Evolutionary conservation across 768 basidiomycete species (phyloP), one percentile per base, ranked within the genome.

Genomic region (Trametes cinnabarina): DNA sequence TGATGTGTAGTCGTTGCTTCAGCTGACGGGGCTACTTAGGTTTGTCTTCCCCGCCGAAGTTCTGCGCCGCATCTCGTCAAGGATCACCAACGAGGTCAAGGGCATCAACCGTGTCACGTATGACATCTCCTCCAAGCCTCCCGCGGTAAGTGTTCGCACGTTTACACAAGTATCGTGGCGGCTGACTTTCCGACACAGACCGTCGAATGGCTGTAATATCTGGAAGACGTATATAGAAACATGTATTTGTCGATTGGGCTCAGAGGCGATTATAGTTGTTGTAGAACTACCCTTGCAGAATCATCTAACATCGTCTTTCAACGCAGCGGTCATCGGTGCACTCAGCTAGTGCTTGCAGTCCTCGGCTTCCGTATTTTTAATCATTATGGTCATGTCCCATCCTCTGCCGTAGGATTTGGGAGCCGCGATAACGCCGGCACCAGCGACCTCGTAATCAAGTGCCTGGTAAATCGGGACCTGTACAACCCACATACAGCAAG

Each of bases 51-150:
- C 96, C 25, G 77, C 93, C 15, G 87, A 89, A 41, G 85, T 98
- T 11, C 75, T 99, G 57, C 86, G 89, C 61, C 86, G 87, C 64
- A 93, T 99, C 67, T 98, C 95, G 20, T 94, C 92, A 46, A 82
- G 97, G 55, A 98, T 99, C 63, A 99, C 97, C 35, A 99, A 98
- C 72, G 97, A 99, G 73, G 96, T 97, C 8, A 78, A 81, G 61
- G 97, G 97, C n/a, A 86, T 98, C 71, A 98, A 98, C 76, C 86
- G 95, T 39, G 90, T 98, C 40, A 93, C 93, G 9, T 94, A 92
- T 67, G 97, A 99, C 69, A 92, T 98, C 57, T 97, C 96, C 2
- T 94, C 91, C 53, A 98, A 99, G 75, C 97, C 96, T 39, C 96
- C 96, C 54, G 94, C 90, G 50, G 90, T 90, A 72, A 70, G 87